Base-by-base conservation (phyloP, 495 filamentous ascomycete species). In the Monascus purpureus region DNA sequence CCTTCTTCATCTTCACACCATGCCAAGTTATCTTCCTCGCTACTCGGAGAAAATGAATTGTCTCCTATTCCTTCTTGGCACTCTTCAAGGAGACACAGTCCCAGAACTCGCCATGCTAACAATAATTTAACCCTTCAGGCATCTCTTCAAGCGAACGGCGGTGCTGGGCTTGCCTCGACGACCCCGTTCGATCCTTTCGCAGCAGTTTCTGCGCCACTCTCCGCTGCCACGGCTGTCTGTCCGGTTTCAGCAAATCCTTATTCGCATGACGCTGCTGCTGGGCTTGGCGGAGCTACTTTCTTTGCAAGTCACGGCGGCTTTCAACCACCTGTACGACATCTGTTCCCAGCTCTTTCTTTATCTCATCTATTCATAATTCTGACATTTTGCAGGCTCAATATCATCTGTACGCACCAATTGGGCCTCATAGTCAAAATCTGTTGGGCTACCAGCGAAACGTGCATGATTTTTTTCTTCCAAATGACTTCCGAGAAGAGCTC, bases 381-480 rank as follows among this genome's bases (percentile, higher is more conserved):
- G 26, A 55, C 22, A 12, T 7, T 28, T 24, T 36, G 14, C 35
- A 82, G 66, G 77, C 82, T 32, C 73, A 90, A 64, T 93, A 94
- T 50, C 88, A 96, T 59, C 72, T 93, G 5, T 97, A 96, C 48
- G 81, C 84, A 13, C 84, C 86, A 1, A 65, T 82, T 37, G 83
- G 82, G n/a, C 75, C 84, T 6, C 76, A 86, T 45, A 74, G 72
- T 37, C 75, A 84, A 46, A 81, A 78, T 37, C 63, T 85, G 9
- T 64, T 79, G 33, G 72, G 75, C 2, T 93, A 90, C 55, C 85
- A 96, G 48, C 72, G 80, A 32, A 75, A 74, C 36, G 77, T 79
- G 8, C 82, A 87, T 47, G 84, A 94, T 49, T 77, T 95, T 32
- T 96, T 96, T 50, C 75, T 96, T 20, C 73, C 83, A 1, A 83